Evolutionary conservation across 2,329 filamentous ascomycete species (phyloP).

Genomic region (Verticillium tricorpus): DNA sequence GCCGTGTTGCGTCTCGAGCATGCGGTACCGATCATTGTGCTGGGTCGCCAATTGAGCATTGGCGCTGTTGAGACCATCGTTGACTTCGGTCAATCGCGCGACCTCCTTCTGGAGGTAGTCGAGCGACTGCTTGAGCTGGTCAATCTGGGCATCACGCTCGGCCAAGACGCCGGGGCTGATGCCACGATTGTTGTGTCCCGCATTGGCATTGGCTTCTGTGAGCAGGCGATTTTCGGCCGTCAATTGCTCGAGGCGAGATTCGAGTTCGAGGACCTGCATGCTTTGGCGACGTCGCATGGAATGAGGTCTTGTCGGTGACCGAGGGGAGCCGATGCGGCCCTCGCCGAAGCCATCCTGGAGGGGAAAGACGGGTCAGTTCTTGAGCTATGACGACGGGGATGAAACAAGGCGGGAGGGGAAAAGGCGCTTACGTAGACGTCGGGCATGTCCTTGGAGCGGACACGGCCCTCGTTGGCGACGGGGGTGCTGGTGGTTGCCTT

Average conservation of each 20-base stretch:
- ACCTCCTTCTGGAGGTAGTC: slow-evolving; percentile 81
- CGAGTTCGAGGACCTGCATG: slow-evolving; percentile 93
- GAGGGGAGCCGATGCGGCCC: slow-evolving; percentile 77
- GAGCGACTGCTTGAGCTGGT: slow-evolving; percentile 72
- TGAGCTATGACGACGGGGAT: neutral
- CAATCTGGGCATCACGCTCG: slow-evolving; percentile 84
- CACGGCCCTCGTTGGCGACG: slow-evolving; percentile 82
- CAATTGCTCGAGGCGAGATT: slow-evolving; percentile 78
- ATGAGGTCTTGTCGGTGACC: slow-evolving; percentile 88
- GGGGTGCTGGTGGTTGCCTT: slow-evolving; percentile 46
- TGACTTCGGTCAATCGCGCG: slow-evolving; percentile 73
- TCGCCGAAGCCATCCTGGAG: slow-evolving; percentile 90
- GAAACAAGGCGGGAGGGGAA: slow-evolving; percentile 3
- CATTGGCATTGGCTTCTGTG: slow-evolving; percentile 24
- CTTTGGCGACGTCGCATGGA: slow-evolving; percentile 96
- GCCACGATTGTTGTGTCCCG: slow-evolving; percentile 54
- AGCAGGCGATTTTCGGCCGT: slow-evolving; percentile 79
- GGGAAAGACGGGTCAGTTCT: slow-evolving; percentile 12
- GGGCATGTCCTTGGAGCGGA: slow-evolving; percentile 79
- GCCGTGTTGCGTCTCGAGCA: slow-evolving; percentile 63
- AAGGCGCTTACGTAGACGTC: slow-evolving; percentile 78
- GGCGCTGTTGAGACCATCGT: slow-evolving; percentile 71
- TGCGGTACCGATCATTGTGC: slow-evolving; percentile 66
- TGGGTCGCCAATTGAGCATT: slow-evolving; percentile 73
- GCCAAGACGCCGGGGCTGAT: slow-evolving; percentile 58